These are phyloP conservation scores for Camellia sinensis DNA, from an alignment of 148 eudicot genomes.

Conservation along the genomic window DNA sequence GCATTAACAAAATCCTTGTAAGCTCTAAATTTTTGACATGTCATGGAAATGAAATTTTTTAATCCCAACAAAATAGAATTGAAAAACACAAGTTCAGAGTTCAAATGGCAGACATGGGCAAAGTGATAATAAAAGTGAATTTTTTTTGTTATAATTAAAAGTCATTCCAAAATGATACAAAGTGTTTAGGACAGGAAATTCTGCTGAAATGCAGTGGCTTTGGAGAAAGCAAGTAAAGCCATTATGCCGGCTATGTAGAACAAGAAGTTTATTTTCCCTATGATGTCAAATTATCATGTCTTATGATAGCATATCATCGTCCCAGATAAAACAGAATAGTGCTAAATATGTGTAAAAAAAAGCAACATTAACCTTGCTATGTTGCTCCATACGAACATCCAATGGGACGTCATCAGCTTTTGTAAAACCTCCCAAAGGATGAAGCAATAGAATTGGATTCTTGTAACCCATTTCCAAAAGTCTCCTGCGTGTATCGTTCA, in stretches of 20 bases:
- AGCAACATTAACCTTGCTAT: conserved; percentile 53
- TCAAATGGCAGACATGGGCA: neutral
- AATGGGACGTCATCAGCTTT: conserved; percentile 90
- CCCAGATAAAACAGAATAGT: conserved; percentile 1
- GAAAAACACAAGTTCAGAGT: neutral
- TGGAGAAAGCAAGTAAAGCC: neutral
- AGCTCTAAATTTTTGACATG: too few species aligned
- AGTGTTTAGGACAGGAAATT: neutral
- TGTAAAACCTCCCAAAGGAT: conserved; percentile 78
- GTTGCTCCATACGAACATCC: conserved; percentile 85
- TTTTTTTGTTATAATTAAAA: neutral
- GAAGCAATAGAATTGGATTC: conserved; percentile 79
- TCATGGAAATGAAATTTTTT: neutral
- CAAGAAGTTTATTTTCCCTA: neutral
- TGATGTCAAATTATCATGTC: neutral
- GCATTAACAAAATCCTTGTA: neutral
- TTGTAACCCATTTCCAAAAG: conserved; percentile 72
- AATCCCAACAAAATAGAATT: neutral
- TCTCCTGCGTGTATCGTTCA: conserved; percentile 75
- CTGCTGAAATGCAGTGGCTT: neutral
- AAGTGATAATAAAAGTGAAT: neutral
- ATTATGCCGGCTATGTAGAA: neutral
- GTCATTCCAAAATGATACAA: neutral
- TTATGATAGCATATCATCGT: neutral
- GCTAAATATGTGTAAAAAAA: neutral